These are phyloP conservation scores for Aspergillus puulaauensis DNA, from an alignment of 2,329 filamentous ascomycete species.

Conservation along the genomic window DNA sequence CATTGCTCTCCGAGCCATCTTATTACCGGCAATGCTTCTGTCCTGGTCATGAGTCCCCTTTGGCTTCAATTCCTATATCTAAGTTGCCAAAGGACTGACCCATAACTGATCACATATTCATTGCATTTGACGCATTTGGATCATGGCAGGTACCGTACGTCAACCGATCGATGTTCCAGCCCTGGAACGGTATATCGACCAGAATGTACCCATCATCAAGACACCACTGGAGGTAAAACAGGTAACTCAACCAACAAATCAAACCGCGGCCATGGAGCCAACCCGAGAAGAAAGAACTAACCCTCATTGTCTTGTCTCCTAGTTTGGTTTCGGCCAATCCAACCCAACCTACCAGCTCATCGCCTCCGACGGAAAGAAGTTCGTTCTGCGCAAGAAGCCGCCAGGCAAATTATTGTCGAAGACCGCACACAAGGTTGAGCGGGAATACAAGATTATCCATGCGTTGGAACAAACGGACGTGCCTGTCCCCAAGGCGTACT, in stretches of 20 bases:
- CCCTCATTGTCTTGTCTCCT: constrained; percentile 2
- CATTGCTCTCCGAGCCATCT: background rate
- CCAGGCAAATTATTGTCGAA: constrained; percentile 91
- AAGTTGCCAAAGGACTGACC: background rate
- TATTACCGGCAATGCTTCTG: constrained; percentile 7
- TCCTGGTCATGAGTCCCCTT: background rate
- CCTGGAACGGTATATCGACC: constrained; percentile 73
- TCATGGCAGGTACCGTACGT: constrained; percentile 81
- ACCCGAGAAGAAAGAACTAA: background rate
- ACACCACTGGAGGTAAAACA: constrained; percentile 85
- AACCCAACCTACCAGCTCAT: constrained; percentile 96
- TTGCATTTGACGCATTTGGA: background rate
- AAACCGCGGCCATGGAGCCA: background rate
- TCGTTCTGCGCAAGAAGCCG: constrained; percentile 95
- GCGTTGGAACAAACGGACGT: constrained; percentile 78
- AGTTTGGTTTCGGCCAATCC: constrained; percentile 97
- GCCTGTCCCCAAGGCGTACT: constrained; percentile 78
- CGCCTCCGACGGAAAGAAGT: constrained; percentile 66
- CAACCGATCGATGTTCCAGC: constrained; percentile 84
- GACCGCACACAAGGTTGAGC: constrained; percentile 93
- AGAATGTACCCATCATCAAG: constrained; percentile 79
- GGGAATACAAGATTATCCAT: constrained; percentile 87
- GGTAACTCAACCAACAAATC: constrained; percentile 48
- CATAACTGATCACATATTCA: background rate
- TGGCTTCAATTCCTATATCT: background rate